Evolutionary conservation across 192 early-diverging fungal species (phyloP), one percentile per base, ranked within the genome.

Genomic region (Geranomyces michiganensis): DNA sequence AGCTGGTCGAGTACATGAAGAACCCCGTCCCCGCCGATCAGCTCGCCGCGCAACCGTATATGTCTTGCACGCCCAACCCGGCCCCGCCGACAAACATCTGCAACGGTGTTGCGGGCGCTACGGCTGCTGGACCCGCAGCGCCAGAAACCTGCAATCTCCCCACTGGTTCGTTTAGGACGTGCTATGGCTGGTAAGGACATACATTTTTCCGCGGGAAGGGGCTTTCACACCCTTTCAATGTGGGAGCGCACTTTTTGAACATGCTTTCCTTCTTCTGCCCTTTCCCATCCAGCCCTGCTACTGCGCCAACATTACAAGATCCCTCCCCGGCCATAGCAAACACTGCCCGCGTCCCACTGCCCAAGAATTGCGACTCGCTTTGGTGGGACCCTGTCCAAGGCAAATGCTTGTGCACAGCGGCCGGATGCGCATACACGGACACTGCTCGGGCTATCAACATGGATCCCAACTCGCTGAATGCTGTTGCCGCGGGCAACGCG

Each of bases 1-100:
- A 92, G 67, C 49, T 92, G 33, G 74, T 92, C 24, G 72, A 87
- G 68, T 92, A 90, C 83, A 91, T 92, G 88, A 72, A 91, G 79
- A 91, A 92, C 77, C 90, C 90, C 31, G 90, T 92, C 8, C 88
- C 89, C 0, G 87, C 81, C n/a, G 75, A 75, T 49, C 76, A 92
- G 59, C 68, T 92, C n/a, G 84, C 78, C 22, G 62, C 56, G 15
- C 89, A 91, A 61, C 68, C 82, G 12, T 89, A 91, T 78, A 90
- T 92, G 86, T 74, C 80, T 64, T 90, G 90, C 74, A 49, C 64
- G 14, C 56, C 73, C 33, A 71, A 74, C 63, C 86, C 89, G 19
- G 83, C 84, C 1, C 81, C 82, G 29, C 81, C 82, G 31, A 85
- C 84, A 30, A 84, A 83, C 70, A 91, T 92, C 61, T 92, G 90